Conservation (phyloP, 1,284 basidiomycete genomes). For the Trametes sp. region DNA sequence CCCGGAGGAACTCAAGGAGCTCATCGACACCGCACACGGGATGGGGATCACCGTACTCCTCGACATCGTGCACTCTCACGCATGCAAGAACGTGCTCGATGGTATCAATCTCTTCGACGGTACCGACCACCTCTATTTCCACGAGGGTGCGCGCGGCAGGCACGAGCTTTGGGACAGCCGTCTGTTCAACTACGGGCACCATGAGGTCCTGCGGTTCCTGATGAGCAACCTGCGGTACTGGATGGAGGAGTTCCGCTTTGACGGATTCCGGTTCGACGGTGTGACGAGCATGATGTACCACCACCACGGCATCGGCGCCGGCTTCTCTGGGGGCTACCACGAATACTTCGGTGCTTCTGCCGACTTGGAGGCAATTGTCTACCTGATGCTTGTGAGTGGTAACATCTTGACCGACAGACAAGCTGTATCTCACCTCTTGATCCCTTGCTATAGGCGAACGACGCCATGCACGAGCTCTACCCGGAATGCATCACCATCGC, state of each 20-base stretch:
- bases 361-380: slow-evolving; percentile 91
- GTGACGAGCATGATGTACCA: slow-evolving; percentile 99
- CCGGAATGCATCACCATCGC: slow-evolving; percentile 91
- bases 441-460: slow-evolving; percentile 86
- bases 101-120: slow-evolving; percentile 97
- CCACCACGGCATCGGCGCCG: slow-evolving; percentile 97
- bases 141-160: slow-evolving; percentile 87
- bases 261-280: slow-evolving; percentile 98
- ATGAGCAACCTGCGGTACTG: slow-evolving; percentile 95
- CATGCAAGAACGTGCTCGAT: slow-evolving; percentile 97
- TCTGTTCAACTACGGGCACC: slow-evolving; percentile 94
- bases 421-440: neutral
- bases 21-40: slow-evolving; percentile 94
- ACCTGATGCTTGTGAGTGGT: slow-evolving; percentile 90
- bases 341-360: slow-evolving; percentile 93
- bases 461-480: slow-evolving; percentile 85
- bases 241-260: slow-evolving; percentile 95
- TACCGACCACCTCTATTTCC: slow-evolving; percentile 96
- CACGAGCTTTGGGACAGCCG: slow-evolving; percentile 98
- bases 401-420: neutral
- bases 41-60: slow-evolving; percentile 94
- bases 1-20: slow-evolving; percentile 95
- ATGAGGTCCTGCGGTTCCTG: slow-evolving; percentile 95
- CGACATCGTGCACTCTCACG: slow-evolving; percentile 98
- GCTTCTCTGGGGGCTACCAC: slow-evolving; percentile 97